Conservation (phyloP, 1,284 basidiomycete species). For the Microbotryum violaceum region DNA sequence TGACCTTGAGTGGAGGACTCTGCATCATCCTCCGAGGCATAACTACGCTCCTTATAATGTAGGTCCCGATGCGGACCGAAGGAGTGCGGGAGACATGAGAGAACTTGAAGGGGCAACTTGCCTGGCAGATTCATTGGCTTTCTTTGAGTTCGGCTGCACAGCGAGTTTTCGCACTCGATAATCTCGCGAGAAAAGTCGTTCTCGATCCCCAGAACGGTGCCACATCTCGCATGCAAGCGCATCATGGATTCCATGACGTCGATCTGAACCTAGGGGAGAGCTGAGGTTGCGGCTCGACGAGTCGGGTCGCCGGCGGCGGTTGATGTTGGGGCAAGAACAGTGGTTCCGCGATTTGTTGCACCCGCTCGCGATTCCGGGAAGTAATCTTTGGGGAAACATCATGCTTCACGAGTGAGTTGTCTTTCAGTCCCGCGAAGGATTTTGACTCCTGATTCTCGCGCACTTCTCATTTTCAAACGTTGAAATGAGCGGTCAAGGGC, state of each 20-base stretch:
- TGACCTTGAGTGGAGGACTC: conserved; percentile 25
- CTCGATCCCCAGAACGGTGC: conserved; percentile 10
- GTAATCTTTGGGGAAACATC: conserved; percentile 28
- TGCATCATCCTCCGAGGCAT: conserved; percentile 30
- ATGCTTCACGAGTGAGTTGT: conserved; percentile 29
- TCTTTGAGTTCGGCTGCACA: not conserved
- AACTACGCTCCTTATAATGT: conserved; percentile 31
- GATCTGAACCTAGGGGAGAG: conserved; percentile 24
- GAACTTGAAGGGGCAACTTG: no score
- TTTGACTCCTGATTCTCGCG: not conserved
- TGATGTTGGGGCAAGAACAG: conserved; percentile 31
- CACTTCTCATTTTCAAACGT: not conserved
- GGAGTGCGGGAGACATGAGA: no score
- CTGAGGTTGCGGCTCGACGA: conserved; percentile 23
- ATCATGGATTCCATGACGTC: not conserved
- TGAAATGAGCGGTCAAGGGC: conserved; percentile 1
- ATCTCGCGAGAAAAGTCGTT: conserved; percentile 24
- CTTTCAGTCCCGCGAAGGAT: not conserved
- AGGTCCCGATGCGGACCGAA: not conserved
- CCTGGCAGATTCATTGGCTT: no score
- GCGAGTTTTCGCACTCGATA: conserved; percentile 30
- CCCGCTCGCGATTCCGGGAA: conserved; percentile 27
- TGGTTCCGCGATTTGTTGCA: conserved; percentile 29
- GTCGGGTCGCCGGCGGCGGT: conserved; percentile 8
- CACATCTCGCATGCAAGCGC: not conserved